phyloP scores from a whole-genome alignment of 495 filamentous ascomycete genomes.

The Thozetella sp. region DNA sequence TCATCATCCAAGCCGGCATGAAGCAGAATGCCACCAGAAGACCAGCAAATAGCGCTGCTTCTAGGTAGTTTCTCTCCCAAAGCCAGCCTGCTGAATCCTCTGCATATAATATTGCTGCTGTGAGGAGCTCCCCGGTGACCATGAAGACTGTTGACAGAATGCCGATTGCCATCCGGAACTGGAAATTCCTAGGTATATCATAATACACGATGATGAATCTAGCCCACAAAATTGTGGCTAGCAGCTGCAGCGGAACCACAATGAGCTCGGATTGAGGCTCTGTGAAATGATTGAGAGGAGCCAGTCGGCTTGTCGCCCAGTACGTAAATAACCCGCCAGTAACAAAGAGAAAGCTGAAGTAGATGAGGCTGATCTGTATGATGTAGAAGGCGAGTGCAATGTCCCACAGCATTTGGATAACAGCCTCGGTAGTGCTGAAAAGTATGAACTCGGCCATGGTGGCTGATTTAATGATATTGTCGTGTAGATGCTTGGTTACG shows the following conservation, averaged over 20 bases:
- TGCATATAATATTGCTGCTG: slow-evolving; percentile 10
- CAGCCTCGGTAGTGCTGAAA: slow-evolving; percentile 26
- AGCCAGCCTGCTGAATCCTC: neutral
- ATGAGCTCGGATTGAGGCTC: neutral
- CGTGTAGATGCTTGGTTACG: too few species aligned
- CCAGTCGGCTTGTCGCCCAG: neutral
- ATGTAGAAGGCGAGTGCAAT: slow-evolving; percentile 30
- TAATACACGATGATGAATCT: slow-evolving; percentile 12
- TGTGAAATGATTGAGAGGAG: slow-evolving; percentile 1
- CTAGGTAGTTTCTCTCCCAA: neutral
- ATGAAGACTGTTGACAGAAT: slow-evolving; percentile 9
- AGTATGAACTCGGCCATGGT: slow-evolving; percentile 4
- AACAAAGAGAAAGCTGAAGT: slow-evolving; percentile 17
- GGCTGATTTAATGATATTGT: neutral
- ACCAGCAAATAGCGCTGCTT: neutral
- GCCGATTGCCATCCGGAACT: slow-evolving; percentile 23
- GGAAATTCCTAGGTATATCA: slow-evolving; percentile 20
- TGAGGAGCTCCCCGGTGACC: slow-evolving; percentile 9
- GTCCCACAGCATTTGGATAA: slow-evolving; percentile 35
- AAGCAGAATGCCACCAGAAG: neutral
- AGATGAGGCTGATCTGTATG: slow-evolving; percentile 24
- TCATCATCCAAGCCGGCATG: neutral
- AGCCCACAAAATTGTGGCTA: slow-evolving; percentile 11
- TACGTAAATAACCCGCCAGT: slow-evolving; percentile 5
- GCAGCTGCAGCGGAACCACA: slow-evolving; percentile 9